Evolutionary conservation across 1,284 basidiomycete species (phyloP).

Genomic region (Irpex rosettiformis): DNA sequence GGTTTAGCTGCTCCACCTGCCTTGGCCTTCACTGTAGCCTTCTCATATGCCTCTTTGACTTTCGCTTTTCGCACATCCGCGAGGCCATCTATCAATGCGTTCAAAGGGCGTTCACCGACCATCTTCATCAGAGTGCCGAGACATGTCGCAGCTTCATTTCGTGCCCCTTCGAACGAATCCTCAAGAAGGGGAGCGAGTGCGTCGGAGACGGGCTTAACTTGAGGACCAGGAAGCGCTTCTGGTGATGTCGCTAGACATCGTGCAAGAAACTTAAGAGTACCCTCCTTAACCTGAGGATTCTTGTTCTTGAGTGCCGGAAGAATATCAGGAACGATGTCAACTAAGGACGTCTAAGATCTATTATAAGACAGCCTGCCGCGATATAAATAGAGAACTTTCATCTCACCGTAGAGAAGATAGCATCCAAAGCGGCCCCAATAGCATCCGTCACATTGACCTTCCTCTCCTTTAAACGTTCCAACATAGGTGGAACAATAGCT

Average conservation of each 20-base stretch:
- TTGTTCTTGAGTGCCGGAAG: conserved; percentile 81
- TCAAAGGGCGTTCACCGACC: conserved; percentile 91
- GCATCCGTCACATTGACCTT: conserved; percentile 90
- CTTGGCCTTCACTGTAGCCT: conserved; percentile 85
- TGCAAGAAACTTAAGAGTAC: conserved; percentile 85
- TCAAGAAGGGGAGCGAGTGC: conserved; percentile 75
- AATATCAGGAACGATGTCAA: conserved; percentile 85
- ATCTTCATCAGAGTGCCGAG: conserved; percentile 96
- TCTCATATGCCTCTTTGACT: conserved; percentile 91
- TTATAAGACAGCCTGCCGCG: conserved; percentile 1
- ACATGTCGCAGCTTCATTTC: conserved; percentile 85
- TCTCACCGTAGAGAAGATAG: conserved; percentile 80
- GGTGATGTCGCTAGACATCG: conserved; percentile 76
- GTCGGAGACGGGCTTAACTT: conserved; percentile 86
- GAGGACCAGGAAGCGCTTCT: conserved; percentile 65
- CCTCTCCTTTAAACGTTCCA: conserved; percentile 94
- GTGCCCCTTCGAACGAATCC: conserved; percentile 89
- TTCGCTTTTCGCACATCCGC: conserved; percentile 91
- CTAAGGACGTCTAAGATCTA: conserved; percentile 63
- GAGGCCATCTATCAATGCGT: conserved; percentile 83
- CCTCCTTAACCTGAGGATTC: conserved; percentile 97
- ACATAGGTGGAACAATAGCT: conserved; percentile 71
- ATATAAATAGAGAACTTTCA: conserved; percentile 9
- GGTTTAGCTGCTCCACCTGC: conserved; percentile 52
- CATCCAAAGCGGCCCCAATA: conserved; percentile 86